Evolutionary conservation across 2,329 filamentous ascomycete genomes (phyloP).

Genomic region (Sporothrix euskadiensis): DNA sequence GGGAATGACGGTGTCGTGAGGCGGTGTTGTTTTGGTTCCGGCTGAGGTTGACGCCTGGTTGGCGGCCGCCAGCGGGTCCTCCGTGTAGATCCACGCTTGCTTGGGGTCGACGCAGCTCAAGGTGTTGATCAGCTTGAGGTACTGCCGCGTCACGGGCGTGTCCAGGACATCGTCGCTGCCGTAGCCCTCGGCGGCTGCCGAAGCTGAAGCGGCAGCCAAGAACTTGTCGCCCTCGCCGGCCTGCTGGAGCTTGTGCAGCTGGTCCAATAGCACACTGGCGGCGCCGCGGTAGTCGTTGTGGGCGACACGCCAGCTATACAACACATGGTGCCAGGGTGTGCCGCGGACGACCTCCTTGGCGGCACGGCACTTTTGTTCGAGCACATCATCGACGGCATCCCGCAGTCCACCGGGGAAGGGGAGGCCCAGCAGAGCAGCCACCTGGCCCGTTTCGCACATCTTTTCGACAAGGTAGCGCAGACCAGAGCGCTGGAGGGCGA

Average conservation of each 20-base stretch:
- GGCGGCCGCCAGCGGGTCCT: conserved; percentile 42
- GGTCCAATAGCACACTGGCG: conserved; percentile 62
- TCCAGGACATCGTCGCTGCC: conserved; percentile 53
- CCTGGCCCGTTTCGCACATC: conserved; percentile 68
- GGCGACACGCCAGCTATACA: conserved; percentile 87
- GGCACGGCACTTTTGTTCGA: conserved; percentile 64
- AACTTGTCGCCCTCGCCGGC: conserved; percentile 61
- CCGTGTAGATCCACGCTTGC: conserved; percentile 76
- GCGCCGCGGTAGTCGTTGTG: conserved; percentile 83
- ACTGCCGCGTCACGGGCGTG: conserved; percentile 69
- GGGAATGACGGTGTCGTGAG: neutral
- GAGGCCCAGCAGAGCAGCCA: conserved; percentile 68
- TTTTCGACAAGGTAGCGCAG: conserved; percentile 68
- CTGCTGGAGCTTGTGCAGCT: conserved; percentile 61
- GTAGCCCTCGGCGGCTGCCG: neutral
- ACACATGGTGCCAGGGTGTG: conserved; percentile 79
- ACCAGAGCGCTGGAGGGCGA: conserved; percentile 64
- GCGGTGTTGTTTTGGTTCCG: neutral
- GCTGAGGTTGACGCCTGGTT: neutral
- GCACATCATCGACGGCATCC: conserved; percentile 74
- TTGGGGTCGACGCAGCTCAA: conserved; percentile 80
- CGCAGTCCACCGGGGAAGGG: conserved; percentile 73
- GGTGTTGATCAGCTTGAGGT: conserved; percentile 90
- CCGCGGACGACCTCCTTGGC: conserved; percentile 58
- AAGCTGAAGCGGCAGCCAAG: conserved; percentile 31